These are phyloP conservation scores for Bipolaris zeicola DNA, from an alignment of 2,329 filamentous ascomycete species.

Conservation along the genomic window DNA sequence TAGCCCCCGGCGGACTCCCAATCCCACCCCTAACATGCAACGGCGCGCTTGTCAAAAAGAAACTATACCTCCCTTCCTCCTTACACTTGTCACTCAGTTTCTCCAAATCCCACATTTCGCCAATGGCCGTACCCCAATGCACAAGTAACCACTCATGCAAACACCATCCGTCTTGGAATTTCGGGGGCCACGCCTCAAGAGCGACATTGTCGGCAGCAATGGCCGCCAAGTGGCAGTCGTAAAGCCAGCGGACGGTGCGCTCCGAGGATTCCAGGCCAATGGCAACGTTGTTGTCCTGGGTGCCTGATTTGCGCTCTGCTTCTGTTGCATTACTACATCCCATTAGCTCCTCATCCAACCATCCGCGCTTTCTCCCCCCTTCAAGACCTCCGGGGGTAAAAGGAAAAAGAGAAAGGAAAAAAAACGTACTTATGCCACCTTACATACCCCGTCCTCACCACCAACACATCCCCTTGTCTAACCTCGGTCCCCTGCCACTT, in stretches of 20 bases:
- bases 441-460: slow-evolving; percentile 55
- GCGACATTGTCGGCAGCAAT: slow-evolving; percentile 50
- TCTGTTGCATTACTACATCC: slow-evolving; percentile 28
- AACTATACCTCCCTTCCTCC: slow-evolving; percentile 60
- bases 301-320: slow-evolving; percentile 36
- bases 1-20: slow-evolving; percentile 45
- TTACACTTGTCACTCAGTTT: slow-evolving; percentile 60
- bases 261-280: slow-evolving; percentile 44
- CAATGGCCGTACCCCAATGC: slow-evolving; percentile 41
- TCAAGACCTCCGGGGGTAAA: not conserved
- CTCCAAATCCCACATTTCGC: slow-evolving; percentile 54
- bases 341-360: not conserved
- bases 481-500: slow-evolving; percentile 39
- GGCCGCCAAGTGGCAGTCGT: slow-evolving; percentile 44
- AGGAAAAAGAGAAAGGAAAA: not conserved
- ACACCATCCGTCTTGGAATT: slow-evolving; percentile 38
- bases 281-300: slow-evolving; percentile 39
- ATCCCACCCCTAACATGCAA: slow-evolving; percentile 60
- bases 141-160: slow-evolving; percentile 43
- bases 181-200: slow-evolving; percentile 47
- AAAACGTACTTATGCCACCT: slow-evolving; percentile 39
- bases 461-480: slow-evolving; percentile 43
- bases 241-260: slow-evolving; percentile 46
- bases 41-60: slow-evolving; percentile 66
- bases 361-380: not conserved